Base-by-base conservation (phyloP, 306 rosid genomes). In the Prunus campanulata region DNA sequence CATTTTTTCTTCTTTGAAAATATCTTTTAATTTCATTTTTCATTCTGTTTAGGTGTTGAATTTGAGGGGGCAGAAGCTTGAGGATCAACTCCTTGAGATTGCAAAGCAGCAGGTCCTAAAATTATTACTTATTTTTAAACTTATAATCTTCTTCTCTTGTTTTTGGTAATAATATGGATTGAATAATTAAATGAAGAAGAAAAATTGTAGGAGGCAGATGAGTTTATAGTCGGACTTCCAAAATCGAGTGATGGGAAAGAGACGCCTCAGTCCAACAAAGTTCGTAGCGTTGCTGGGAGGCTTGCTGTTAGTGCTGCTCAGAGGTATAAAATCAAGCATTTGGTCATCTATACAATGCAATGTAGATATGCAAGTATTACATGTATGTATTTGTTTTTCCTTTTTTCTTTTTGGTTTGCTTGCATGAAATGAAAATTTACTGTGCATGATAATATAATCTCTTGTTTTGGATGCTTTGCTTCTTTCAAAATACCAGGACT, bases 191-290 rank as follows among this genome's bases (percentile, higher is more conserved):
- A 50, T 22, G 75, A n/a, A 48, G 25, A 49, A 71, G 56, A 66
- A 3, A 76, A 80, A 76, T 18, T 84, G 76, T 72, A 94, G 96
- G 98, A 94, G 81, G 97, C 79, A 42, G 98, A 94, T 74, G 97
- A 94, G 79, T 94, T 94, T 74, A 84, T 94, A 77, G 75, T 94
- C 57, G 98, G 98, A 59, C 93, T 90, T 82, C 98, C 98, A 4
- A 92, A 79, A 85, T 89, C 96, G 60, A 63, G 61, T 51, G 89
- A 90, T 46, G 98, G 98, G 60, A 88, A 86, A 48, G 98, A 92
- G 85, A 94, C 97, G 0, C 82, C 89, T 19, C 98, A 94, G 80
- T 94, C 98, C 1, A 92, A 94, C 84, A 92, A 81, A 80, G 88
- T 94, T 59, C 93, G 92, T 14, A 88, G 90, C 64, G 81, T 94